Conservation (phyloP, 2,329 filamentous ascomycete species). For the Penicillium sp. region DNA sequence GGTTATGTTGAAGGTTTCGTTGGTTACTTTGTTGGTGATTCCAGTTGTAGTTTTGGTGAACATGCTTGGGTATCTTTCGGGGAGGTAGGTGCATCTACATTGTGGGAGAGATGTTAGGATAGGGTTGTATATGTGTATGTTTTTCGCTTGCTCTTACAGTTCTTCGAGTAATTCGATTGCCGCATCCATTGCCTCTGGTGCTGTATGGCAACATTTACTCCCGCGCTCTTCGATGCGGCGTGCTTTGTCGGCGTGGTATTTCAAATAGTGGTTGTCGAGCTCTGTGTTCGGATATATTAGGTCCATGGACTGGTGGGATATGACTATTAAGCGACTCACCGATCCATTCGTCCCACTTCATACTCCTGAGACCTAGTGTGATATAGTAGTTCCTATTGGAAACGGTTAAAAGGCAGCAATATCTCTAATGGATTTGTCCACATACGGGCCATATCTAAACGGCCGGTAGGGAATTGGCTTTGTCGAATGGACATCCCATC, state of each 20-base stretch:
- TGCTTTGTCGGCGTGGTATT: conserved; percentile 70
- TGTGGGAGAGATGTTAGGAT: conserved; percentile 1
- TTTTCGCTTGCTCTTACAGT: conserved; percentile 44
- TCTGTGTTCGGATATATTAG: conserved; percentile 45
- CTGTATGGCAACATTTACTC: conserved; percentile 64
- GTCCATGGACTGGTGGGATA: background rate
- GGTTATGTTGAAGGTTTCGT: conserved; percentile 68
- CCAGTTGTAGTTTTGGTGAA: conserved; percentile 63
- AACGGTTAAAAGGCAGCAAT: background rate
- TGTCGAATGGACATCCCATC: conserved; percentile 67
- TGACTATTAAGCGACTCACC: conserved; percentile 25
- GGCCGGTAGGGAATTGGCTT: conserved; percentile 75
- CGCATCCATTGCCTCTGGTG: conserved; percentile 67
- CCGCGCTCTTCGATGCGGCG: conserved; percentile 66
- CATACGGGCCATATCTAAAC: conserved; percentile 68
- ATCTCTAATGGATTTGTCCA: conserved; percentile 6
- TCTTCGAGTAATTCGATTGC: conserved; percentile 76
- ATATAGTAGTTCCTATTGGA: conserved; percentile 61
- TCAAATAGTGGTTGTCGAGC: conserved; percentile 74
- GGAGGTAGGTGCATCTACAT: conserved; percentile 59
- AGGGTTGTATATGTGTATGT: background rate
- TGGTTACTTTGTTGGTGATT: conserved; percentile 68
- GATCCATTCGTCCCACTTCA: conserved; percentile 74
- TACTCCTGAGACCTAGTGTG: conserved; percentile 71
- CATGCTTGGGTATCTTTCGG: conserved; percentile 70